These are phyloP conservation scores for Orychophragmus violaceus DNA, from an alignment of 345 rosid species.

Conservation along the genomic window DNA sequence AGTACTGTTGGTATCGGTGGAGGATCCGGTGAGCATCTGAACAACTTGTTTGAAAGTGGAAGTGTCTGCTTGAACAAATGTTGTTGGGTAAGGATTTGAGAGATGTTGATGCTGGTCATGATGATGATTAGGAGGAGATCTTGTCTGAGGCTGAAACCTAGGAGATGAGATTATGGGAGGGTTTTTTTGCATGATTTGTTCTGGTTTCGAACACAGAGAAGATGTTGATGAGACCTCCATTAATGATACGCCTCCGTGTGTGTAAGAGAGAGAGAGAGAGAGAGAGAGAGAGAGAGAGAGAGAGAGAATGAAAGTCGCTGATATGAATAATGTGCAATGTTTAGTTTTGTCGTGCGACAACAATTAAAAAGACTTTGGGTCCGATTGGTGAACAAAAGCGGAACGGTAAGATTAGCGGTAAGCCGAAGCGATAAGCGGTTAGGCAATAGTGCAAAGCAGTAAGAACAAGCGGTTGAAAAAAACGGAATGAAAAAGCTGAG, in stretches of 20 bases:
- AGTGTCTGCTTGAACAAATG: slow-evolving; percentile 92
- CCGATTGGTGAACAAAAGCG: too few relatives aligned
- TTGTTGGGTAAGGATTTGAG: slow-evolving; percentile 93
- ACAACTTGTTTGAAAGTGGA: slow-evolving; percentile 89
- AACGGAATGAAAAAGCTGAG: too few relatives aligned
- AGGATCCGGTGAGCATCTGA: slow-evolving; percentile 91
- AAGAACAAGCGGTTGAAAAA: too few relatives aligned
- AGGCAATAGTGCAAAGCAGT: too few relatives aligned
- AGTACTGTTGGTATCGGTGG: slow-evolving; percentile 36
- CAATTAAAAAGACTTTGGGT: slow-evolving; percentile 33
- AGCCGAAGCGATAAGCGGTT: too few relatives aligned
- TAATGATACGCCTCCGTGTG: slow-evolving; percentile 13
- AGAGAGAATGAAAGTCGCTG: slow-evolving; percentile 31
- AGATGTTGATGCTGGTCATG: slow-evolving; percentile 53
- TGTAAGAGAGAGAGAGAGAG: slow-evolving; percentile 6
- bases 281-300: slow-evolving; percentile 23
- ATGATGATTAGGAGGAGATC: slow-evolving; percentile 39
- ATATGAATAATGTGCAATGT: slow-evolving; percentile 31
- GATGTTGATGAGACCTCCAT: slow-evolving; percentile 53
- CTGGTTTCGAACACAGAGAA: slow-evolving; percentile 31
- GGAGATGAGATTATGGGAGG: slow-evolving; percentile 42
- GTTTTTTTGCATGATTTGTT: slow-evolving; percentile 41
- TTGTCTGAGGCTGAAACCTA: slow-evolving; percentile 36
- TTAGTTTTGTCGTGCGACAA: slow-evolving; percentile 31
- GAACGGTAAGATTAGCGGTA: too few relatives aligned